Evolutionary conservation across 169 alveolate genomes (phyloP).

Genomic region (Plasmodium berghei): DNA sequence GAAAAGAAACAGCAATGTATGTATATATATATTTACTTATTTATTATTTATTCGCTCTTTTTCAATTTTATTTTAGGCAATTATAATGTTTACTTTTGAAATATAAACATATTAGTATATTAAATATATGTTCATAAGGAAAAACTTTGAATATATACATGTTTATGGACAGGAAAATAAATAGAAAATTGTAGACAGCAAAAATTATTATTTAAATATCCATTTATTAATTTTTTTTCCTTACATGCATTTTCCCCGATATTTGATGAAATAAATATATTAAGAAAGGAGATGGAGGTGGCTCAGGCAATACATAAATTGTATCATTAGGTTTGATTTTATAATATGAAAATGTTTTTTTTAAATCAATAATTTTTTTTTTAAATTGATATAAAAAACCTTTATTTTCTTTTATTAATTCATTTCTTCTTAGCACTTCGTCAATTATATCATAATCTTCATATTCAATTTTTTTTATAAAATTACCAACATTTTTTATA

Average conservation of each 20-base stretch:
- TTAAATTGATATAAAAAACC: slow-evolving; percentile 35
- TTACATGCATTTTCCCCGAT: slow-evolving; percentile 58
- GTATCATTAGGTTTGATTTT: slow-evolving; percentile 31
- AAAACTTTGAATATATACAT: too few relatives aligned
- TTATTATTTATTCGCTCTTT: too few relatives aligned
- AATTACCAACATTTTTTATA: slow-evolving; percentile 39
- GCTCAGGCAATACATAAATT: slow-evolving; percentile 55
- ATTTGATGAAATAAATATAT: slow-evolving; percentile 56
- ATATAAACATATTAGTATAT: too few relatives aligned
- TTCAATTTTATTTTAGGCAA: too few relatives aligned
- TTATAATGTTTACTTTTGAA: too few relatives aligned
- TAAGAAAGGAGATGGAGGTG: slow-evolving; percentile 55
- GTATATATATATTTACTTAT: neutral
- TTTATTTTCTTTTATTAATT: slow-evolving; percentile 11
- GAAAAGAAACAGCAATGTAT: neutral
- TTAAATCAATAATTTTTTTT: slow-evolving; percentile 28
- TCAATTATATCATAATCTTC: slow-evolving; percentile 34
- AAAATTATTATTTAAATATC: neutral
- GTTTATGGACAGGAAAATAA: too few relatives aligned
- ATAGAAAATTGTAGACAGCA: too few relatives aligned
- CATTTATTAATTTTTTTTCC: neutral
- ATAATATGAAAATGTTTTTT: slow-evolving; percentile 57
- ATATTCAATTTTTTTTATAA: slow-evolving; percentile 39
- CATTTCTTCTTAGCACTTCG: slow-evolving; percentile 30
- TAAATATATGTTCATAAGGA: too few relatives aligned